Evolutionary conservation across 805 yeast species (phyloP).

Genomic region (Kodamaea nitidulidarum): DNA sequence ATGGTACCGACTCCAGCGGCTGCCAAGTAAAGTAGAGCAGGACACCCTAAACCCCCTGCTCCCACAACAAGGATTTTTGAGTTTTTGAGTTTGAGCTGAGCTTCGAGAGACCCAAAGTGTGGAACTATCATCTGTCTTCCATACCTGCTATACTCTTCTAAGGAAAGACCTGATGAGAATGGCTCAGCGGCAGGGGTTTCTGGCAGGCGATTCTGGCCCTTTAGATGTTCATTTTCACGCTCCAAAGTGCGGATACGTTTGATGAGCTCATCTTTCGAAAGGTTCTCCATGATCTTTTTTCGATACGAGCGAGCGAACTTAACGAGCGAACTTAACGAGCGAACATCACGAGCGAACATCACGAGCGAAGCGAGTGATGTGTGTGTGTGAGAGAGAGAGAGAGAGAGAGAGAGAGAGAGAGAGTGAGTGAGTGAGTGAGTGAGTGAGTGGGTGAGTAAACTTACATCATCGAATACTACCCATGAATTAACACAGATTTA

Average conservation of each 20-base stretch:
- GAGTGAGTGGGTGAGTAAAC: no score
- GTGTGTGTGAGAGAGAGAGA: no score
- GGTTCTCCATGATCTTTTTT: neutral
- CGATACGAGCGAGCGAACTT: no score
- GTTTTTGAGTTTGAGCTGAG: constrained; percentile 55
- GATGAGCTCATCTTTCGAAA: constrained; percentile 4
- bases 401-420: no score
- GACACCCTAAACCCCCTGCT: constrained; percentile 96
- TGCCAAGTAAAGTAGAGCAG: constrained; percentile 76
- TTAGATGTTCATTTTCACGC: constrained; percentile 15
- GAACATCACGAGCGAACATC: no score
- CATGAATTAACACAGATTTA: no score
- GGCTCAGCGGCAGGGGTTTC: no score
- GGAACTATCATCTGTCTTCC: constrained; percentile 97
- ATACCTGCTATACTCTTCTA: constrained; percentile 75
- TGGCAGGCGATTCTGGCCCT: no score
- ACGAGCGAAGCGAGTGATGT: no score
- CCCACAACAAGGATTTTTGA: constrained; percentile 76
- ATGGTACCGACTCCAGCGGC: constrained; percentile 86
- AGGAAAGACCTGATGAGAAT: constrained; percentile 4
- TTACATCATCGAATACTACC: no score
- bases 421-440: no score
- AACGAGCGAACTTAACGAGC: no score
- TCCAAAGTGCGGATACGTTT: constrained; percentile 19
- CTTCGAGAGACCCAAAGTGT: constrained; percentile 49